Conservation (phyloP, 495 filamentous ascomycete species). For the Hyaloscypha bicolor region DNA sequence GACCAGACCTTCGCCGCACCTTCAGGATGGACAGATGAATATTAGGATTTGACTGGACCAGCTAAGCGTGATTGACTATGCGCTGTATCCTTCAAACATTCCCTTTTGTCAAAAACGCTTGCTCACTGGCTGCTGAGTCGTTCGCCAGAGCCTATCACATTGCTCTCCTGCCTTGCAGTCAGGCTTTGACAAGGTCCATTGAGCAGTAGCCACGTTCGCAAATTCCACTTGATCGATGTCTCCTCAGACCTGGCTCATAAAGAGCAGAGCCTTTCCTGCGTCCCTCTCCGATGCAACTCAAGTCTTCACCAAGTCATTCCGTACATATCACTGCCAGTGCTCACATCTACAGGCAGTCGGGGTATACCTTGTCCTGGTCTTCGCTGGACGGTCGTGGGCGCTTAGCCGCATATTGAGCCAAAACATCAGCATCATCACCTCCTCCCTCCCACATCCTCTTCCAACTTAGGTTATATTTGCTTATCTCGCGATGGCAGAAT, state of each 20-base stretch:
- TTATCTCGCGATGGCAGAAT: slow-evolving; percentile 4
- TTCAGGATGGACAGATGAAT: slow-evolving; percentile 30
- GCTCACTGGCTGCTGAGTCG: slow-evolving; percentile 32
- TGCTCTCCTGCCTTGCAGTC: slow-evolving; percentile 30
- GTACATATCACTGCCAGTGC: slow-evolving; percentile 7
- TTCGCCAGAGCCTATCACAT: slow-evolving; percentile 32
- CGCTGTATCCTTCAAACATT: slow-evolving; percentile 36
- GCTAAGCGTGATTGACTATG: slow-evolving; percentile 35
- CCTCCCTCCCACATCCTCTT: neutral
- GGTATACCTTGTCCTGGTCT: slow-evolving; percentile 22
- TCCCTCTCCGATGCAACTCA: slow-evolving; percentile 11
- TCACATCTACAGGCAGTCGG: slow-evolving; percentile 15
- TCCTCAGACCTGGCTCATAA: slow-evolving; percentile 28
- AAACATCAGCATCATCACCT: slow-evolving; percentile 23
- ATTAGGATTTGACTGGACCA: slow-evolving; percentile 34
- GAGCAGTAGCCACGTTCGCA: slow-evolving; percentile 33
- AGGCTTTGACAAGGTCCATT: slow-evolving; percentile 34
- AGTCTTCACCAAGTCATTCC: slow-evolving; percentile 11
- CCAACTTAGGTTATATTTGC: slow-evolving; percentile 1
- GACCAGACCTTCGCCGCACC: slow-evolving; percentile 27
- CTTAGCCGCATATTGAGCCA: slow-evolving; percentile 24
- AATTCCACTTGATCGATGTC: slow-evolving; percentile 31
- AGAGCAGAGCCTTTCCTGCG: slow-evolving; percentile 20
- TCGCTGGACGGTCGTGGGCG: slow-evolving; percentile 23
- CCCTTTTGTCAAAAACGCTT: slow-evolving; percentile 33